Base-by-base conservation (phyloP, 805 yeast species). In the Wickerhamiella azymoides region DNA sequence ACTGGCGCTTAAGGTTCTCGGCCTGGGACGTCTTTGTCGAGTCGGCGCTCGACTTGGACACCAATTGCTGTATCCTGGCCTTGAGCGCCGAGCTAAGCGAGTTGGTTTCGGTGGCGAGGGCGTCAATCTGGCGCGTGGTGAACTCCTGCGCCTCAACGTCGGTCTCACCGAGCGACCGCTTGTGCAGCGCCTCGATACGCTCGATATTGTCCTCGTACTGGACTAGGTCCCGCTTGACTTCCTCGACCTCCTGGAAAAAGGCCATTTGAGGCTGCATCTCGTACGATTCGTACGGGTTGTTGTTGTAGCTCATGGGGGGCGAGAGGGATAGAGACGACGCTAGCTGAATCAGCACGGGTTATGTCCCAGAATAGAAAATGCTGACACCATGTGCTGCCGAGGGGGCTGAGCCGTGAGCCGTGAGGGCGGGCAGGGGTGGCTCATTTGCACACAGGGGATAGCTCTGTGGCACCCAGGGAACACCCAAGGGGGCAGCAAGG, bases 21-120 rank as follows among this genome's bases (percentile, higher is more conserved):
- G 94, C 93, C 69, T 92, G 97, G 50, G 83, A 84, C 59, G 77
- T 77, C 64, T 84, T 85, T 57, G 92, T 83, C 39, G 76, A 67
- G 67, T 86, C 95, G 28, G 56, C 52, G 54, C 54, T 57, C 36
- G 60, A 52, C 49, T 57, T 59, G 51, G 78, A 73, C 64, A 84
- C 94, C 45, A 84, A 79, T 50, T 72, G 67, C 63, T 84, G 84
- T 62, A 92, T 80, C 58, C 84, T 74, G 50, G 70, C 64, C 65
- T 84, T 88, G 61, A 92, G 76, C 47, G 73, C 71, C 51, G 73
- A 71, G 59, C 89, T 94, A 56, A 85, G 71, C 45, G 83, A 74
- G 38, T 83, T 73, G 3, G 94, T 84, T 61, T 86, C 93, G 41
- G 81, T 68, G 43, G 79, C 79, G 48, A 84, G 70, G 49, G 75